Evolutionary conservation across 2,329 filamentous ascomycete species (phyloP).

Genomic region (Stagonosporopsis chrysanthemi): DNA sequence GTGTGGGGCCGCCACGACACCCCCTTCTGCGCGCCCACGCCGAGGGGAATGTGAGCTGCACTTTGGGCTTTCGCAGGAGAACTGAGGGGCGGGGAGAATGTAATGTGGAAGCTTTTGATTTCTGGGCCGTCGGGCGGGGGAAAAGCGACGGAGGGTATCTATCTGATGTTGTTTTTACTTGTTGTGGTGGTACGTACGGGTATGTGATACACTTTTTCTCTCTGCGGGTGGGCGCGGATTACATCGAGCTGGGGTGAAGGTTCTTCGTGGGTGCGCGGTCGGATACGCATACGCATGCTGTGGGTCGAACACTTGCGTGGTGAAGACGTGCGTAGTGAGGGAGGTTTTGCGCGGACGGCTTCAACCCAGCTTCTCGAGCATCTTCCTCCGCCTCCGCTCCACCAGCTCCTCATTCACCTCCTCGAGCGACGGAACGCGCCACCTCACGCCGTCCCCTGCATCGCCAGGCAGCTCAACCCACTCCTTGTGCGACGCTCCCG

Average conservation of each 20-base stretch:
- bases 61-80: too few species aligned
- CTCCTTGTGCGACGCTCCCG: constrained; percentile 40
- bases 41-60: too few species aligned
- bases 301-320: too few species aligned
- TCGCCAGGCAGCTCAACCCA: constrained; percentile 93
- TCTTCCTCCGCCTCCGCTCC: constrained; percentile 79
- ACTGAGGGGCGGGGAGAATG: too few species aligned
- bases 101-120: background rate
- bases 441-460: constrained; percentile 78
- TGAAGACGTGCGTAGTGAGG: too few species aligned
- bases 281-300: too few species aligned
- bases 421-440: constrained; percentile 84
- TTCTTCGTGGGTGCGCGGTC: background rate
- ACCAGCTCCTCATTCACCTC: constrained; percentile 95
- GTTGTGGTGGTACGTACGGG: background rate
- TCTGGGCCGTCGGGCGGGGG: background rate
- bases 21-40: too few species aligned
- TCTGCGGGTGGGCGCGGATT: background rate
- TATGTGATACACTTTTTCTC: background rate
- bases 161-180: too few species aligned
- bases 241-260: background rate
- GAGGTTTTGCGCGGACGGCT: too few species aligned
- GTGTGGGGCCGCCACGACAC: too few species aligned
- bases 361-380: constrained; percentile 77
- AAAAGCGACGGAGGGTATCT: background rate